Evolutionary conservation across 2,329 filamentous ascomycete species (phyloP).

Genomic region (Dothiorella sarmentorum): DNA sequence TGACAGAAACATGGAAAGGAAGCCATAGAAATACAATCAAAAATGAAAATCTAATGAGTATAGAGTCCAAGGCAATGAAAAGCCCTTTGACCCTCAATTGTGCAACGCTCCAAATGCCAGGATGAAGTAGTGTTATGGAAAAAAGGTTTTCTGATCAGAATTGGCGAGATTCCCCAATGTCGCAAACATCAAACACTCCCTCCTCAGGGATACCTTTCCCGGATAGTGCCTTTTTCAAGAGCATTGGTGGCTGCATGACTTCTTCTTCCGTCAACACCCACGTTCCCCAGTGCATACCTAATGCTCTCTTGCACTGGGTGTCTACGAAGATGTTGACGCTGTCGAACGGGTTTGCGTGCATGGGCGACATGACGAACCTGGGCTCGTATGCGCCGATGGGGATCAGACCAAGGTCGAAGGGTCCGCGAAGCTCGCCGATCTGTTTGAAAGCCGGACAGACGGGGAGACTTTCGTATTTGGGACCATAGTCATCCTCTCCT

Average conservation of each 20-base stretch:
- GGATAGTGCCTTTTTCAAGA: conserved; percentile 69
- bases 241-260: conserved; percentile 73
- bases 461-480: conserved; percentile 61
- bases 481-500: conserved; percentile 67
- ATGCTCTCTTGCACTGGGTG: conserved; percentile 70
- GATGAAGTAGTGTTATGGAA: no score
- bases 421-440: conserved; percentile 74
- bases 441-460: conserved; percentile 79
- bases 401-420: conserved; percentile 87
- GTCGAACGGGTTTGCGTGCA: conserved; percentile 86
- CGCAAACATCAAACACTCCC: conserved; percentile 76
- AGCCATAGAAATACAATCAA: background rate
- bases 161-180: conserved; percentile 78
- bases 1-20: background rate
- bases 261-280: conserved; percentile 86
- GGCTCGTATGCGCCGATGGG: conserved; percentile 89
- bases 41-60: background rate
- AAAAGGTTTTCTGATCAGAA: no score
- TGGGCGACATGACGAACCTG: conserved; percentile 67
- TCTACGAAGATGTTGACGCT: conserved; percentile 86
- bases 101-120: no score
- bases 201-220: conserved; percentile 64
- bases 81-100: background rate
- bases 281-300: conserved; percentile 88
- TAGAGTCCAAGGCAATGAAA: background rate